A percentile compares a stretch with the other conserved stretches of the same genome.
Evolutionary conservation across 2,329 filamentous ascomycete genomes (phyloP).

Genomic region (Stromatinia cepivora): DNA sequence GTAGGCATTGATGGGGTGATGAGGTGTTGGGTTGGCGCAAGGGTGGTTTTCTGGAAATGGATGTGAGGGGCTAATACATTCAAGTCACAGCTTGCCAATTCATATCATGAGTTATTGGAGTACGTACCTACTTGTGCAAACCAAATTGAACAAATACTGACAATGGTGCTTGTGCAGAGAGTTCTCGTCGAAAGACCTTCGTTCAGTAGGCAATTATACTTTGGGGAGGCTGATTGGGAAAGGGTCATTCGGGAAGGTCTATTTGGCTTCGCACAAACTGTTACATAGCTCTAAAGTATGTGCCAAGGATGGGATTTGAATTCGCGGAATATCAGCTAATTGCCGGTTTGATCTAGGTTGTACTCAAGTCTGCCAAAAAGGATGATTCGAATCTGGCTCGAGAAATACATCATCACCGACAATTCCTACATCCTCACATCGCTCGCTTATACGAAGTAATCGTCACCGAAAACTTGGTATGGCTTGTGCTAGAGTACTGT

Average conservation of each 20-base stretch:
- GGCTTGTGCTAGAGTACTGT: slow-evolving; percentile 96
- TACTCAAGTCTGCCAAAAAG: slow-evolving; percentile 97
- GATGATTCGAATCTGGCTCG: slow-evolving; percentile 92
- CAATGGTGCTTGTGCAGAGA: slow-evolving; percentile 59
- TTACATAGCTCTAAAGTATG: slow-evolving; percentile 95
- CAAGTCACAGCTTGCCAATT: slow-evolving; percentile 81
- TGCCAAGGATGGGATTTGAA: slow-evolving; percentile 1
- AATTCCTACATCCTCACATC: slow-evolving; percentile 97
- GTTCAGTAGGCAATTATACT: slow-evolving; percentile 91
- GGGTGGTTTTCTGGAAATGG: slow-evolving; percentile 31
- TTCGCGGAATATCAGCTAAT: slow-evolving; percentile 26
- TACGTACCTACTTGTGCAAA: slow-evolving; percentile 50
- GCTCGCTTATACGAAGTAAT: slow-evolving; percentile 96
- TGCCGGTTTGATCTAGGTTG: slow-evolving; percentile 61
- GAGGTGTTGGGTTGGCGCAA: slow-evolving; percentile 21
- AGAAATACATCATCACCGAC: slow-evolving; percentile 97
- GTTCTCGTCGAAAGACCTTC: slow-evolving; percentile 88
- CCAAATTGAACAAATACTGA: slow-evolving; percentile 30
- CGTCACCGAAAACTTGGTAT: slow-evolving; percentile 90
- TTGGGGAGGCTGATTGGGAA: slow-evolving; percentile 92
- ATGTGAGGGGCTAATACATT: slow-evolving; percentile 28
- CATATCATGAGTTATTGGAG: slow-evolving; percentile 95
- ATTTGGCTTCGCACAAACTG: slow-evolving; percentile 92
- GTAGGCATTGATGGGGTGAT: slow-evolving; percentile 38
- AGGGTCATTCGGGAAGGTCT: slow-evolving; percentile 97